Conservation (phyloP, 805 yeast species). For the Saturnispora diversa region DNA sequence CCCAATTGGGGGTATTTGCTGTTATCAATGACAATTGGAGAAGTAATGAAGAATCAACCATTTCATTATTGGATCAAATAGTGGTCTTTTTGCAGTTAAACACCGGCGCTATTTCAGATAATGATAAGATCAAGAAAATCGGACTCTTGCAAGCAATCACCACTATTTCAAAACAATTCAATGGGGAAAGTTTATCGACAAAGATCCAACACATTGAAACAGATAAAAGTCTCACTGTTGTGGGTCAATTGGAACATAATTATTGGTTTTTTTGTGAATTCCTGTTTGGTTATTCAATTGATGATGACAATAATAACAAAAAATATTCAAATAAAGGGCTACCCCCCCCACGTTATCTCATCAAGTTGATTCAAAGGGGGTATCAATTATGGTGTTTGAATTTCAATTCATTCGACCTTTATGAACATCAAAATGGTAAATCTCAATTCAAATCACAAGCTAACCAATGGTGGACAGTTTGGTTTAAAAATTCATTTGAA, state of each 20-base stretch:
- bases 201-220: conserved; percentile 25
- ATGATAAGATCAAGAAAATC: conserved; percentile 11
- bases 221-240: conserved; percentile 26
- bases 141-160: conserved; percentile 26
- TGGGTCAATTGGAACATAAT: conserved; percentile 14
- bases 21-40: conserved; percentile 20
- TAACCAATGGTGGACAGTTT: conserved; percentile 31
- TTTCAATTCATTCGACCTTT: conserved; percentile 24
- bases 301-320: conserved; percentile 5
- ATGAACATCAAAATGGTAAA: neutral
- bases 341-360: conserved; percentile 30
- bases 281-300: conserved; percentile 13
- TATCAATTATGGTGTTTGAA: conserved; percentile 30
- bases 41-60: conserved; percentile 19
- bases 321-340: conserved; percentile 22
- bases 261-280: conserved; percentile 30
- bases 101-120: conserved; percentile 3
- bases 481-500: conserved; percentile 29
- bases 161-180: conserved; percentile 23
- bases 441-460: conserved; percentile 3
- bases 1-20: conserved; percentile 16
- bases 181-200: neutral
- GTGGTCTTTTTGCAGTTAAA: conserved; percentile 21
- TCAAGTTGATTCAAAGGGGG: conserved; percentile 25
- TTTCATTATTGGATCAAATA: conserved; percentile 20